These are phyloP conservation scores for Aureobasidium sp. DNA, from an alignment of 2,329 filamentous ascomycete genomes.

Conservation along the genomic window DNA sequence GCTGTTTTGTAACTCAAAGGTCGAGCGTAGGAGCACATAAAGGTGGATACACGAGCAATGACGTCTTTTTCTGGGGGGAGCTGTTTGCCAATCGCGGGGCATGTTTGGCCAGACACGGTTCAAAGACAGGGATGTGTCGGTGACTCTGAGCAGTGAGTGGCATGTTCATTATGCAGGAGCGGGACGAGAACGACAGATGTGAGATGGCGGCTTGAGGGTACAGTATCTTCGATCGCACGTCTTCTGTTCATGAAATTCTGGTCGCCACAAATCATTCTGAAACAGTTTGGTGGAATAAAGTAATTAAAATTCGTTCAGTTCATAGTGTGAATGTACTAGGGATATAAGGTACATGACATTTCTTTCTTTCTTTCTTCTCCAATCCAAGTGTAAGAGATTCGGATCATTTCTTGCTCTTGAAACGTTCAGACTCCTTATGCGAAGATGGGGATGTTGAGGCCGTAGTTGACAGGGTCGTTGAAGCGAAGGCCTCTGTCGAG, in stretches of 20 bases:
- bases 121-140: background rate
- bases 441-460: conserved; percentile 49
- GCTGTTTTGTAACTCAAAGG: background rate
- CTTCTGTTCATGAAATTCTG: background rate
- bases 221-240: background rate
- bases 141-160: background rate
- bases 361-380: background rate
- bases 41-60: conserved; percentile 5
- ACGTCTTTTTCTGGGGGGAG: background rate
- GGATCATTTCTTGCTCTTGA: background rate
- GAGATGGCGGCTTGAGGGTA: background rate
- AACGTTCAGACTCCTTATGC: conserved; percentile 30
- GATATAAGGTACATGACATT: background rate
- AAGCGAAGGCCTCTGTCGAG: conserved; percentile 64
- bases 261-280: background rate
- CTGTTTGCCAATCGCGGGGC: conserved; percentile 7
- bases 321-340: background rate
- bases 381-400: background rate
- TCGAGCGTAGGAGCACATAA: background rate
- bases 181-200: background rate
- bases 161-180: background rate
- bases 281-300: background rate
- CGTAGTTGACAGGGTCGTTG: conserved; percentile 63
- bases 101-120: conserved; percentile 2
- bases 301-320: conserved; percentile 6